Percentiles rank a stretch among this genome's conserved stretches.
These are phyloP conservation scores for Ogataea saltuana DNA, from an alignment of 805 yeast genomes.

Conservation along the genomic window DNA sequence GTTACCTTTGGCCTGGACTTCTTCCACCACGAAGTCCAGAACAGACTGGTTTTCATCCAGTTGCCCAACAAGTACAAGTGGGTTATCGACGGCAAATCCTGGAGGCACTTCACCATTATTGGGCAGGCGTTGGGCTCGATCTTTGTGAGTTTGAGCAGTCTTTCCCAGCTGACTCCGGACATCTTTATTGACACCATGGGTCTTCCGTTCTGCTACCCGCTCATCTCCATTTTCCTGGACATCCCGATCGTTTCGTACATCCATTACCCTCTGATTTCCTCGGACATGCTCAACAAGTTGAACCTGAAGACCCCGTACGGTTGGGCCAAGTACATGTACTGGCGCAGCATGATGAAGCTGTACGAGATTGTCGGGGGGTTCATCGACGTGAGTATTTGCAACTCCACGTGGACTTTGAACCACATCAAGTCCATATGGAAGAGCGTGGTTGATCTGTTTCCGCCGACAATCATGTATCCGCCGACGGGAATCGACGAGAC, in stretches of 20 bases:
- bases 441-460: conserved; percentile 35
- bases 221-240: conserved; percentile 54
- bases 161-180: conserved; percentile 72
- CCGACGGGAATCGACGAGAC: conserved; percentile 77
- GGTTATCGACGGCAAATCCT: conserved; percentile 67
- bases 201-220: conserved; percentile 80
- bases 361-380: conserved; percentile 69
- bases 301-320: conserved; percentile 29
- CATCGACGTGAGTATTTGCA: conserved; percentile 67
- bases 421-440: conserved; percentile 73
- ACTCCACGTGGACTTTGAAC: conserved; percentile 89
- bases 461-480: conserved; percentile 67
- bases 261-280: conserved; percentile 92
- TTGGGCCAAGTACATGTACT: conserved; percentile 58
- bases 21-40: conserved; percentile 22
- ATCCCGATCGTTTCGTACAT: conserved; percentile 84
- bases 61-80: conserved; percentile 39
- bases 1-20: conserved; percentile 32
- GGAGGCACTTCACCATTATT: conserved; percentile 77
- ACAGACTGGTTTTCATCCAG: conserved; percentile 35
- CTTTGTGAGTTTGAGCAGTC: conserved; percentile 67
- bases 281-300: conserved; percentile 78
- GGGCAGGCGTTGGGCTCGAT: conserved; percentile 88
- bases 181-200: conserved; percentile 96
- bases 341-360: conserved; percentile 63